Percentiles rank a stretch among this genome's conserved stretches.
phyloP scores from a whole-genome alignment of 805 yeast species.

The Cyberlindnera meyerae region DNA sequence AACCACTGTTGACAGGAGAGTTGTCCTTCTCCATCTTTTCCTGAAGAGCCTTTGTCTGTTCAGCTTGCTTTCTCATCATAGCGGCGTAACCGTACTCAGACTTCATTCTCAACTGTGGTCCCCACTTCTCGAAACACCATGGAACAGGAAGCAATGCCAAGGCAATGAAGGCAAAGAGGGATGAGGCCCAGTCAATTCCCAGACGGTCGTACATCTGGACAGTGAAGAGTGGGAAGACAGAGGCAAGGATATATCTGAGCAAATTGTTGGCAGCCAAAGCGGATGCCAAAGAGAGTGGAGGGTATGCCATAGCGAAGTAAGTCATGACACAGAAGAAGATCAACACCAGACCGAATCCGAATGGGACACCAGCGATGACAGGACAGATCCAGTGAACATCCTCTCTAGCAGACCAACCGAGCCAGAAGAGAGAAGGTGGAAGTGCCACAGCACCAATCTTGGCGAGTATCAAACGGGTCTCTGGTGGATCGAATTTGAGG shows the following conservation, averaged over 20 bases:
- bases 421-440: conserved; percentile 72
- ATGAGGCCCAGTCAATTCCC: conserved; percentile 76
- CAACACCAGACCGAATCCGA: conserved; percentile 69
- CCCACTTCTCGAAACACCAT: conserved; percentile 59
- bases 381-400: conserved; percentile 75
- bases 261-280: conserved; percentile 87
- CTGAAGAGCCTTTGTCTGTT: conserved; percentile 25
- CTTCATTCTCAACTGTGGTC: conserved; percentile 47
- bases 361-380: conserved; percentile 68
- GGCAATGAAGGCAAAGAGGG: conserved; percentile 59
- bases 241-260: conserved; percentile 67
- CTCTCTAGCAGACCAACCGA: conserved; percentile 67
- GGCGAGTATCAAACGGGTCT: conserved; percentile 52
- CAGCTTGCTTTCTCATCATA: conserved; percentile 33
- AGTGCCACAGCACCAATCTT: conserved; percentile 63
- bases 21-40: conserved; percentile 8
- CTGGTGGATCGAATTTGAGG: conserved; percentile 52
- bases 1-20: conserved; percentile 4
- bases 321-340: conserved; percentile 66
- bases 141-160: conserved; percentile 72
- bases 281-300: conserved; percentile 76
- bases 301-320: conserved; percentile 67
- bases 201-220: conserved; percentile 74
- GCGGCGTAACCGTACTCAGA: conserved; percentile 62
- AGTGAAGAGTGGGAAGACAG: conserved; percentile 81